Conservation (phyloP, 768 basidiomycete genomes). For the Scleroderma bovista region DNA sequence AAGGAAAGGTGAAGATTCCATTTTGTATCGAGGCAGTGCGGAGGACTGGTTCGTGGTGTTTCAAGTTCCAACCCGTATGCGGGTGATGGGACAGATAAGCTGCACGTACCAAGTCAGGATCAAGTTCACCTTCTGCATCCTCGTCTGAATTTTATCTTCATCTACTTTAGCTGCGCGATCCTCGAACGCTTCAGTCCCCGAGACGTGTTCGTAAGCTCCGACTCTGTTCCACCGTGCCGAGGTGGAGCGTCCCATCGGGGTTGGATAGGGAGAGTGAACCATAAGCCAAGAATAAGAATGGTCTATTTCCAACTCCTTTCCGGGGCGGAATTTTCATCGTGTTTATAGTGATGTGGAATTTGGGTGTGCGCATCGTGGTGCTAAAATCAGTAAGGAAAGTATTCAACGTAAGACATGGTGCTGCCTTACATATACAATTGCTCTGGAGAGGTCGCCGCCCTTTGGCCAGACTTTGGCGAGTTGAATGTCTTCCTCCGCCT, state of each 20-base stretch:
- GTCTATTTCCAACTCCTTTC: slow-evolving; percentile 55
- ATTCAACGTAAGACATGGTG: background rate
- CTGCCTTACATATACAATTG: slow-evolving; percentile 57
- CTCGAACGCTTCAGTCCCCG: slow-evolving; percentile 23
- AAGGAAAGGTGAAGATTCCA: slow-evolving; percentile 21
- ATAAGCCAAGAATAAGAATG: slow-evolving; percentile 52
- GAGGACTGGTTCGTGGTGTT: slow-evolving; percentile 15
- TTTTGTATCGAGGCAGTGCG: slow-evolving; percentile 18
- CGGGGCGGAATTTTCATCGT: slow-evolving; percentile 45
- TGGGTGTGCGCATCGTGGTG: slow-evolving; percentile 47
- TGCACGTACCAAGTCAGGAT: slow-evolving; percentile 22
- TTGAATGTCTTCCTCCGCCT: slow-evolving; percentile 62
- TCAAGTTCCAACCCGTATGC: background rate
- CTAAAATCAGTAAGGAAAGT: slow-evolving; percentile 29
- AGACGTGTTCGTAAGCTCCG: slow-evolving; percentile 21
- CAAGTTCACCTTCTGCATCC: slow-evolving; percentile 21
- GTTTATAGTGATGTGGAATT: slow-evolving; percentile 63
- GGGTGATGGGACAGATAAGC: background rate
- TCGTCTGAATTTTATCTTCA: slow-evolving; percentile 15
- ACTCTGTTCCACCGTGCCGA: slow-evolving; percentile 23
- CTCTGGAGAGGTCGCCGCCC: slow-evolving; percentile 36
- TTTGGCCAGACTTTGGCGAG: slow-evolving; percentile 55
- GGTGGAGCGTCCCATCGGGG: slow-evolving; percentile 17
- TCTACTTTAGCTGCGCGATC: slow-evolving; percentile 16
- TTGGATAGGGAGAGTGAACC: slow-evolving; percentile 31